Conservation (phyloP, 1,284 basidiomycete genomes). For the Cryptococcus sp. region DNA sequence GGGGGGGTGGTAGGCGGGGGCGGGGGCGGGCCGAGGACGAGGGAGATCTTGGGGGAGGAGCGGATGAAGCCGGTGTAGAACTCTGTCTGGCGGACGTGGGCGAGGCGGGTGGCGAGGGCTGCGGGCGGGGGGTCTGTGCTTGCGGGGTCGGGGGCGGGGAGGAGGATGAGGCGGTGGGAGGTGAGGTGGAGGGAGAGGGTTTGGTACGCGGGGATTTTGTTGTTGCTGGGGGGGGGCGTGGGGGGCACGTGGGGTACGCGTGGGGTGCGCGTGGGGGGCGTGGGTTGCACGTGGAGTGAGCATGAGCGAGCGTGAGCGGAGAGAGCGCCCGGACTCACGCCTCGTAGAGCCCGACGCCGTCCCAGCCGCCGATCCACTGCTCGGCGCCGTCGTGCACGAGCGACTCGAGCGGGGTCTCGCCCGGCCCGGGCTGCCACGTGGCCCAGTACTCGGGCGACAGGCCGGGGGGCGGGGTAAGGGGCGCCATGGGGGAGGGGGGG, state of each 20-base stretch:
- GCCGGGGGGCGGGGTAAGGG: constrained; percentile 16
- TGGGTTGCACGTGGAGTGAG: too few relatives aligned
- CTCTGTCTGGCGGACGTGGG: constrained; percentile 71
- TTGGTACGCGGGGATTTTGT: constrained; percentile 64
- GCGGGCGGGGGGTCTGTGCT: constrained; percentile 54
- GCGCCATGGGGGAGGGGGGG: background rate
- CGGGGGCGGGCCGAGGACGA: constrained; percentile 57
- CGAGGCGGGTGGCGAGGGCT: constrained; percentile 59
- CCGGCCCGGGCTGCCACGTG: constrained; percentile 17
- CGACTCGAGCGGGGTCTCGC: constrained; percentile 20
- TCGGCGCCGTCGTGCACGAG: constrained; percentile 61
- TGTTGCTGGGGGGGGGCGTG: constrained; percentile 66
- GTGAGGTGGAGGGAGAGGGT: constrained; percentile 74
- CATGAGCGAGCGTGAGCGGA: constrained; percentile 7
- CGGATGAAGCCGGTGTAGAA: constrained; percentile 89
- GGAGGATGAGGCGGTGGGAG: constrained; percentile 62
- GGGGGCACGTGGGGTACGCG: too few relatives aligned
- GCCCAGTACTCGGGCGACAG: constrained; percentile 32
- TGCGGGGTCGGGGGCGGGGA: constrained; percentile 20
- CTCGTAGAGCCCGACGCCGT: constrained; percentile 81
- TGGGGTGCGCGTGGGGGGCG: too few relatives aligned
- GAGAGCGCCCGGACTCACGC: constrained; percentile 59
- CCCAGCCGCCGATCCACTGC: constrained; percentile 66
- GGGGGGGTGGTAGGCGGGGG: background rate
- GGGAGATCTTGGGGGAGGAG: constrained; percentile 83